Percentiles rank a stretch among this genome's conserved stretches.
Conservation (phyloP, 2,329 filamentous ascomycete species). For the Epichloe sibirici region DNA sequence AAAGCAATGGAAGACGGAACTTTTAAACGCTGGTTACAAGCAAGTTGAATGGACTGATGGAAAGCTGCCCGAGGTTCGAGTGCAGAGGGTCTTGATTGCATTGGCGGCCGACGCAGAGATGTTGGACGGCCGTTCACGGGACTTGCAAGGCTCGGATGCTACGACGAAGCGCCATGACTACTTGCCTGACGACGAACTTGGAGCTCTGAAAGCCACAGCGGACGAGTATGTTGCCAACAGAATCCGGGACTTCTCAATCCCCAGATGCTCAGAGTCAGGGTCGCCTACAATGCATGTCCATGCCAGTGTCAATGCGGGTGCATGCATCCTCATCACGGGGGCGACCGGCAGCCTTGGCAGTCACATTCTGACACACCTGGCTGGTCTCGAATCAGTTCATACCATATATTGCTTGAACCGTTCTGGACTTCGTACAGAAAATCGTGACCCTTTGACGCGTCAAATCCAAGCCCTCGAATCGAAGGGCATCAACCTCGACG, state of each 20-base stretch:
- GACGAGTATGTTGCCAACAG: background rate
- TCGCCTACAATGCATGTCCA: background rate
- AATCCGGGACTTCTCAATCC: background rate
- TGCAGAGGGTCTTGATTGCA: conserved; percentile 7
- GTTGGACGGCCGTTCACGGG: background rate
- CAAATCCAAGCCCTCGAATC: conserved; percentile 1
- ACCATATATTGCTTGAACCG: conserved; percentile 32
- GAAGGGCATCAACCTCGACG: conserved; percentile 1
- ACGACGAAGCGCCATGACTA: background rate
- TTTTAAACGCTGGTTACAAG: conserved; percentile 8
- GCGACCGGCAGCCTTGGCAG: conserved; percentile 26
- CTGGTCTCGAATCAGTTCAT: conserved; percentile 15
- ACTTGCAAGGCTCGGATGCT: background rate
- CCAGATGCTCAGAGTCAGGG: background rate
- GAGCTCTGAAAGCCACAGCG: background rate
- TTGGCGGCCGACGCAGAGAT: background rate
- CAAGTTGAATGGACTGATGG: conserved; percentile 13
- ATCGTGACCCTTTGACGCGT: background rate
- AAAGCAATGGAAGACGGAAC: conserved; percentile 6
- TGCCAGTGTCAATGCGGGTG: background rate
- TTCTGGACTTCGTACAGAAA: conserved; percentile 13
- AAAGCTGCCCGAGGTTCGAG: conserved; percentile 2
- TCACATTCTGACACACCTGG: conserved; percentile 21
- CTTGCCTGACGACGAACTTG: background rate
- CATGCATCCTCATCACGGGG: conserved; percentile 24